Base-by-base conservation (phyloP, 306 rosid species). In the Glycine latifolia region DNA sequence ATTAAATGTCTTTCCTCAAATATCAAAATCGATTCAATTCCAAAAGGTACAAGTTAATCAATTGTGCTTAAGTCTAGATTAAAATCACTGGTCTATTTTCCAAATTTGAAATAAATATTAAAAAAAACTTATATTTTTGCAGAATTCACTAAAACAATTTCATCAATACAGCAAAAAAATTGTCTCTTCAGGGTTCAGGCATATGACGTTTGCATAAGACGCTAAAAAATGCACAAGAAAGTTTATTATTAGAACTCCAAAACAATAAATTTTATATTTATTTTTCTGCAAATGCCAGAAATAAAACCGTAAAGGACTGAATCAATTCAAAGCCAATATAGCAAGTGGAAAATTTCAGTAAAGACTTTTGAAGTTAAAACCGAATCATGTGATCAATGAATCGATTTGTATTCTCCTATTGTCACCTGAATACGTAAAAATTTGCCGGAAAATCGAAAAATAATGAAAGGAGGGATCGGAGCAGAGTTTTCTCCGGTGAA, bases 281-380 rank as follows among this genome's bases (percentile, higher is more conserved):
- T 26, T 26, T 26, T 26, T 26, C 31, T 26, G 31, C 31, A 26
- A 26, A 26, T 1, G 31, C 31, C 31, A 26, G 31, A 26, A 26
- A 26, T 26, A 26, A 26, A 26, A 26, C 31, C 31, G 31, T 26
- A 26, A 26, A 26, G 31, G 31, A 26, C 31, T 26, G 31, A 0
- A 26, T 26, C 31, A 26, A 26, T 26, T 26, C 31, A 26, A 26
- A 26, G 31, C 31, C 31, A 26, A 26, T 26, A 26, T 26, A 26
- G 31, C 31, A 26, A 26, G 31, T 26, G 2, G 31, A 26, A 26
- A 26, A 26, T 26, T 26, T 26, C 14, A 12, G 70, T 65, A 65
- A 55, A 78, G 35, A 81, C 26, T 58, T 61, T 6, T n/a, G 70
- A 26, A 44, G 44, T 35, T 59, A 85, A 84, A 86, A 79, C 41